These are phyloP conservation scores for Aureobasidium sp. DNA, from an alignment of 2,329 filamentous ascomycete genomes.

Conservation along the genomic window DNA sequence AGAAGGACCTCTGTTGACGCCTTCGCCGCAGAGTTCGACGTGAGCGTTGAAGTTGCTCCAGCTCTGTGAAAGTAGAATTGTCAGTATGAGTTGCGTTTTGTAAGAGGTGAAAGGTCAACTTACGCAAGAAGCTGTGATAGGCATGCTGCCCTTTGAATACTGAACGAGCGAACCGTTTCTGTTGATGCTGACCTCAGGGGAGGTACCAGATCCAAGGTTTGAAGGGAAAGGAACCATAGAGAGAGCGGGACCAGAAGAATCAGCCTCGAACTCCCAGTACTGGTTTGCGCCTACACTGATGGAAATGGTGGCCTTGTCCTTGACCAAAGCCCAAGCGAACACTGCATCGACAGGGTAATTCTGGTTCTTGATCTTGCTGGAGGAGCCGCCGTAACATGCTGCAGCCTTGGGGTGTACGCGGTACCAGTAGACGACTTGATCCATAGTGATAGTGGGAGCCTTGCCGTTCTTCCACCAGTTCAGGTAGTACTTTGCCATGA, in stretches of 20 bases:
- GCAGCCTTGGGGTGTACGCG: conserved; percentile 29
- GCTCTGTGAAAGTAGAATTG: background rate
- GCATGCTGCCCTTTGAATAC: conserved; percentile 19
- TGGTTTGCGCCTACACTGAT: conserved; percentile 27
- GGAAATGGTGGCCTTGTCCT: conserved; percentile 23
- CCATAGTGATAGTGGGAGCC: conserved; percentile 25
- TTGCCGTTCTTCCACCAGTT: conserved; percentile 28
- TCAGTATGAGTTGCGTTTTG: background rate
- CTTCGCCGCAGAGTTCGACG: conserved; percentile 26
- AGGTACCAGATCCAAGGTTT: conserved; percentile 21
- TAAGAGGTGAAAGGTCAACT: background rate
- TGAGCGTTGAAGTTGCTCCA: conserved; percentile 30
- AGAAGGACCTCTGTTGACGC: conserved; percentile 15
- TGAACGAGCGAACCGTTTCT: conserved; percentile 21
- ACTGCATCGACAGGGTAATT: conserved; percentile 27
- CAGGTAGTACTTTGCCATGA: conserved; percentile 32
- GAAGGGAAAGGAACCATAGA: conserved; percentile 25
- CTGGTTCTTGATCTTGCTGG: conserved; percentile 25
- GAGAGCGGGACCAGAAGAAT: conserved; percentile 23
- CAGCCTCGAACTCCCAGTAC: conserved; percentile 26
- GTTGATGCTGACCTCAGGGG: conserved; percentile 25
- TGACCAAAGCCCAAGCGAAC: conserved; percentile 30
- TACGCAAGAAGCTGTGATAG: conserved; percentile 22
- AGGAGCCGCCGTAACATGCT: conserved; percentile 24
- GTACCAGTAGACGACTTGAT: conserved; percentile 33